These are phyloP conservation scores for Magnaporthiopsis rhizophila DNA, from an alignment of 2,329 filamentous ascomycete genomes.

Conservation along the genomic window DNA sequence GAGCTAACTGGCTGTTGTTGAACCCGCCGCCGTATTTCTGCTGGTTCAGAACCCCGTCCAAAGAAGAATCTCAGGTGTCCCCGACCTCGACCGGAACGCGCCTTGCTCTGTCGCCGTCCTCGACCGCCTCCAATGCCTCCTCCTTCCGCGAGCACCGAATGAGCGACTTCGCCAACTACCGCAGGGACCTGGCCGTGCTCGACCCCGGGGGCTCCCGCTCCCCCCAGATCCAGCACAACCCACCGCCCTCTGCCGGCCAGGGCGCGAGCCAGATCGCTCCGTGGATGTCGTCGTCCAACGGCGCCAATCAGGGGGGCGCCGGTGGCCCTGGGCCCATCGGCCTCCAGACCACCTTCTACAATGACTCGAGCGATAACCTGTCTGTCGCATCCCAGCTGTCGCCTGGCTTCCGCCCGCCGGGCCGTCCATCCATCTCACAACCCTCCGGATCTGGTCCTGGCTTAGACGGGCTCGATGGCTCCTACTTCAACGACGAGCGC, in stretches of 20 bases:
- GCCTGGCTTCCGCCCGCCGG: constrained; percentile 54
- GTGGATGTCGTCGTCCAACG: constrained; percentile 44
- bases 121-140: constrained; percentile 36
- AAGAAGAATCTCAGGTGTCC: constrained; percentile 38
- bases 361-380: constrained; percentile 67
- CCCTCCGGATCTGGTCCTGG: background rate
- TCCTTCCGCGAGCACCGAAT: constrained; percentile 45
- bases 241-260: constrained; percentile 43
- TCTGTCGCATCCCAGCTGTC: constrained; percentile 58
- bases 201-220: constrained; percentile 50
- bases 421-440: constrained; percentile 11
- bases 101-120: constrained; percentile 33
- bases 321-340: constrained; percentile 26
- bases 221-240: constrained; percentile 52
- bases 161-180: constrained; percentile 60
- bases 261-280: constrained; percentile 46
- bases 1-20: background rate
- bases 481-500: constrained; percentile 62
- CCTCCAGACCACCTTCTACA: constrained; percentile 53
- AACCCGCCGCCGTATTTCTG: background rate
- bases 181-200: constrained; percentile 62
- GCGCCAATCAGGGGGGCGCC: constrained; percentile 12
- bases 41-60: constrained; percentile 9
- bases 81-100: constrained; percentile 38
- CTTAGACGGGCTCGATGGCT: constrained; percentile 49